Base-by-base conservation (phyloP, 192 early-diverging fungal genomes). In the Linnemannia schmuckeri region DNA sequence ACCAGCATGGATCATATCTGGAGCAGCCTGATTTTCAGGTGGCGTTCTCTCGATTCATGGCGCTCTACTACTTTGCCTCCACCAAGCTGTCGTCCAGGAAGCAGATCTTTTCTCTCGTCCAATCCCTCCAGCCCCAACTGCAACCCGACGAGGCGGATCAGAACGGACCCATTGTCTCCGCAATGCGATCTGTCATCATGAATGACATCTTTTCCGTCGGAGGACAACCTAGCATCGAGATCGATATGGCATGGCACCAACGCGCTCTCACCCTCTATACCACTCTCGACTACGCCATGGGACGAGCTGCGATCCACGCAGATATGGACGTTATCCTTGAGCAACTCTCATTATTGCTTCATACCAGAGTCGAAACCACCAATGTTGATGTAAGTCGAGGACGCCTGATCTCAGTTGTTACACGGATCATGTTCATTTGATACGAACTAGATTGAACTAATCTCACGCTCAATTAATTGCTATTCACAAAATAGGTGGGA, bases 231-330 rank as follows among this genome's bases (percentile, higher is more conserved):
- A 27, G 42, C 30, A 81, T 87, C 47, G 75, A 87, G 30, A 87
- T 87, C 57, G 85, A 87, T 30, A 87, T 87, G 85, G 79, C 85
- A 44, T 87, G 79, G 85, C 85, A 87, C 41, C 90, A 92, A 49
- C 89, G 84, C 18, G 89, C 91, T 12, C 68, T 89, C 30, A 79
- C 87, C 27, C 85, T 92, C 55, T 88, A 90, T 71, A 88, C 81
- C 22, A 88, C 86, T 1, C 79, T 91, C 0, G 90, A 90, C 33
- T 91, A 90, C 61, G 47, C 84, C 6, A 70, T 91, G 75, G 91
- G 91, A 33, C 44, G 85, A 63, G 35, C 85, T 13, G 85, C 85
- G 24, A 71, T 87, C 49, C 72, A 42, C 8, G 85, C 85, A 13
- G 85, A 87, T 73, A 70, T 87, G 72, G 72, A 87, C 33, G 0